Conservation (phyloP, 257 asterid species). For the Solanum okadae region DNA sequence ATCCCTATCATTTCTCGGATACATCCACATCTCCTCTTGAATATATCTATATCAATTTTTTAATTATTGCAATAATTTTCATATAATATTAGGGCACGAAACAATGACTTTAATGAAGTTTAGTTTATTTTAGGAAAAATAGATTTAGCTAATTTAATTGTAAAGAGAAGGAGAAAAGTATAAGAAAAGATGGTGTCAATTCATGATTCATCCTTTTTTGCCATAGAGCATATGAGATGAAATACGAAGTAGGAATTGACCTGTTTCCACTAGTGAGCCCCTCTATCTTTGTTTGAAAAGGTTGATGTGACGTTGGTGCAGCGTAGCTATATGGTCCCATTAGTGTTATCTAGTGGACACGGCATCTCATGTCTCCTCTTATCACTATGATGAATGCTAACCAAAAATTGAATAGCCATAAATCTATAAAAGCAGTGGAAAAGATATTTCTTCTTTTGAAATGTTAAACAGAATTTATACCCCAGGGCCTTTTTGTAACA, state of each 20-base stretch:
- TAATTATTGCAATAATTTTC: background rate
- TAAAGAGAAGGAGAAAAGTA: background rate
- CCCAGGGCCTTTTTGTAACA: background rate
- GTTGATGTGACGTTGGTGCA: constrained; percentile 1
- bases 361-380: background rate
- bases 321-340: background rate
- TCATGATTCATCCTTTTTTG: background rate
- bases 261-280: background rate
- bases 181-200: background rate
- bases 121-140: background rate
- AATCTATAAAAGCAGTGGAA: background rate
- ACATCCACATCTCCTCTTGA: background rate
- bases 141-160: background rate
- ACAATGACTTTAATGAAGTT: background rate
- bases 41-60: too few species aligned
- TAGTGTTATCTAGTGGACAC: constrained; percentile 1
- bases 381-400: background rate
- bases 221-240: background rate
- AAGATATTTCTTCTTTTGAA: constrained; percentile 4
- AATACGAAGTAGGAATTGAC: background rate
- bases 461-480: constrained; percentile 21
- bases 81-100: background rate
- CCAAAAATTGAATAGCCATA: background rate
- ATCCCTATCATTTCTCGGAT: background rate
- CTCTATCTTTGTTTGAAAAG: background rate